Conservation (phyloP, 768 basidiomycete species). For the Boletus rufocinnamomeus region DNA sequence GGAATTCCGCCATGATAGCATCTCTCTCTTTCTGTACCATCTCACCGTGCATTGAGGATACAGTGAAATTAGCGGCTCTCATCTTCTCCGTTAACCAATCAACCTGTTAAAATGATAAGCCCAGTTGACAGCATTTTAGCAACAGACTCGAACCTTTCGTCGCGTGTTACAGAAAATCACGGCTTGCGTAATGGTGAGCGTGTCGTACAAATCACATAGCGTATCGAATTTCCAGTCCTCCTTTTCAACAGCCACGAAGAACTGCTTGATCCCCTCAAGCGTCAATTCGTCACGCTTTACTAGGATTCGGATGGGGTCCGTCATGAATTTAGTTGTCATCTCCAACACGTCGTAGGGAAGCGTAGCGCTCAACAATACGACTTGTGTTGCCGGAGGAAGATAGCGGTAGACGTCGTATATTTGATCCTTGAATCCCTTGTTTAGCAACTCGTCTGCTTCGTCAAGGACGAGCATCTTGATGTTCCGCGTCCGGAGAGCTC, state of each 20-base stretch:
- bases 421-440: slow-evolving; percentile 99
- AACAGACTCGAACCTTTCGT: slow-evolving; percentile 68
- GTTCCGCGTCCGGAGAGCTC: slow-evolving; percentile 90
- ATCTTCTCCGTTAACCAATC: slow-evolving; percentile 99
- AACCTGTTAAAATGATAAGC: slow-evolving; percentile 53
- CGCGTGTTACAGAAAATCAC: slow-evolving; percentile 99
- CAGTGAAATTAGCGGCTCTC: slow-evolving; percentile 98
- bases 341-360: slow-evolving; percentile 96
- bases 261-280: slow-evolving; percentile 93
- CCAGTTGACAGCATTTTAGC: neutral
- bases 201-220: slow-evolving; percentile 95
- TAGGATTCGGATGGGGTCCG: slow-evolving; percentile 95
- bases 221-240: slow-evolving; percentile 99
- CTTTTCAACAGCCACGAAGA: slow-evolving; percentile 98
- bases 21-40: slow-evolving; percentile 96
- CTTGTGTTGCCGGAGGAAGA: slow-evolving; percentile 95
- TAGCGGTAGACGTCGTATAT: slow-evolving; percentile 99
- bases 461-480: slow-evolving; percentile 98
- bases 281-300: slow-evolving; percentile 99
- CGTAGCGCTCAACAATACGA: slow-evolving; percentile 94
- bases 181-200: slow-evolving; percentile 97
- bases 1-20: slow-evolving; percentile 96
- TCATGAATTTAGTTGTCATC: slow-evolving; percentile 99
- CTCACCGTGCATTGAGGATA: slow-evolving; percentile 94
- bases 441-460: slow-evolving; percentile 94